phyloP scores from a whole-genome alignment of 306 rosid species.

The Quercus wislizeni region DNA sequence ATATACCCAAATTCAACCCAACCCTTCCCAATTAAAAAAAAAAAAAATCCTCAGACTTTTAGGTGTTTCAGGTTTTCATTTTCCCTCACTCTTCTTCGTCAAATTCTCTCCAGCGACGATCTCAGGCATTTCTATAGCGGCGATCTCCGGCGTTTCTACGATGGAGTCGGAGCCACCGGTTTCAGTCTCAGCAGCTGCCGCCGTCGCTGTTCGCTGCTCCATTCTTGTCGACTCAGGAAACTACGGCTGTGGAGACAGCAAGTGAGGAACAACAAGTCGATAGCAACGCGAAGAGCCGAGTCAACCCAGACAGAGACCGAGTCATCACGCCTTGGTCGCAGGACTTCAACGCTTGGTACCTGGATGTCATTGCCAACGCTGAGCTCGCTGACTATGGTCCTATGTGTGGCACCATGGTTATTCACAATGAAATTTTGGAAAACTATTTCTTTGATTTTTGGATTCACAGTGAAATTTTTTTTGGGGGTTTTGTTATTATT shows the following conservation, averaged over 20 bases:
- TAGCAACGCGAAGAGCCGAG: slow-evolving; percentile 45
- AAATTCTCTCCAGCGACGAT: slow-evolving; percentile 12
- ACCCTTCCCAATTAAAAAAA: too few species aligned
- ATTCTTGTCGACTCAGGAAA: slow-evolving; percentile 44
- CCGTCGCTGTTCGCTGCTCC: slow-evolving; percentile 11
- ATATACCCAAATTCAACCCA: too few species aligned
- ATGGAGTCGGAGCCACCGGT: slow-evolving; percentile 20
- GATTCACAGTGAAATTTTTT: too few species aligned
- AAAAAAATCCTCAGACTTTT: too few species aligned
- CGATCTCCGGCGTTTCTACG: slow-evolving; percentile 27
- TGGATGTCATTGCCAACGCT: slow-evolving; percentile 72
- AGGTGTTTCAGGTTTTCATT: too few species aligned
- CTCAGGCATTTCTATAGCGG: slow-evolving; percentile 26
- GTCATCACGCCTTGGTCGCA: slow-evolving; percentile 82
- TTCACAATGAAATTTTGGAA: slow-evolving; percentile 28
- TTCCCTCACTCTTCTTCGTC: too few species aligned
- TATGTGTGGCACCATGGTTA: slow-evolving; percentile 96
- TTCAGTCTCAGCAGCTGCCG: neutral
- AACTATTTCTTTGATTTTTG: too few species aligned
- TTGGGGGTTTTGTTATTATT: too few species aligned
- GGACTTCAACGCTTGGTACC: slow-evolving; percentile 96
- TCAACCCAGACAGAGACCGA: slow-evolving; percentile 46
- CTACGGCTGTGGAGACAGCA: slow-evolving; percentile 16
- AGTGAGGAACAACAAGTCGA: slow-evolving; percentile 40
- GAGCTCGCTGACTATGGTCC: slow-evolving; percentile 98